Percentiles rank a stretch among this genome's conserved stretches.
These are phyloP conservation scores for Phoma sp. DNA, from an alignment of 2,329 filamentous ascomycete species.

Conservation along the genomic window DNA sequence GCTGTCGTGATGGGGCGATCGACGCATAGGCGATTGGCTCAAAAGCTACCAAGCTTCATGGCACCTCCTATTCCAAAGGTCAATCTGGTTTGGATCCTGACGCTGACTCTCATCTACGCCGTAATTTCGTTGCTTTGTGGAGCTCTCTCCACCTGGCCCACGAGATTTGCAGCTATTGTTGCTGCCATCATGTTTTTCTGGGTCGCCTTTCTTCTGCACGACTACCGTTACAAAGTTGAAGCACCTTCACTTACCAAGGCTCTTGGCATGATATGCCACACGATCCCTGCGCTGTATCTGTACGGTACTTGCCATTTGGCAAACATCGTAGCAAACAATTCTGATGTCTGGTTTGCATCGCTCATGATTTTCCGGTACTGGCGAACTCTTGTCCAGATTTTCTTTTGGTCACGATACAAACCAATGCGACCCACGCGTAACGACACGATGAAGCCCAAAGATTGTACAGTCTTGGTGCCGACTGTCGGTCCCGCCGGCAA, in stretches of 20 bases:
- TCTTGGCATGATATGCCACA: constrained; percentile 19
- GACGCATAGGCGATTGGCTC: background rate
- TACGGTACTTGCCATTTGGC: constrained; percentile 6
- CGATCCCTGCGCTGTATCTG: constrained; percentile 14
- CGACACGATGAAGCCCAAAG: background rate
- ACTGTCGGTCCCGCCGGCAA: constrained; percentile 25
- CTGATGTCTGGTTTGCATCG: constrained; percentile 19
- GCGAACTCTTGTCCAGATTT: constrained; percentile 22
- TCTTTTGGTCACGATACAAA: constrained; percentile 27
- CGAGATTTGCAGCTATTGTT: background rate
- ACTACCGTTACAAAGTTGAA: constrained; percentile 2
- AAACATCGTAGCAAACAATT: background rate
- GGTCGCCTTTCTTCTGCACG: constrained; percentile 16
- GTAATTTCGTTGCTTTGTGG: background rate
- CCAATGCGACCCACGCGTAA: background rate
- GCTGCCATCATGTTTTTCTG: background rate
- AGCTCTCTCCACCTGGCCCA: background rate
- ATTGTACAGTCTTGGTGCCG: constrained; percentile 30
- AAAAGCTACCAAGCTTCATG: background rate
- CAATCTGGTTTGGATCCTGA: background rate
- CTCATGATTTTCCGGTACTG: constrained; percentile 29
- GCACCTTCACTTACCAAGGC: background rate
- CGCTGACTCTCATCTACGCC: background rate
- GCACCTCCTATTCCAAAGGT: background rate
- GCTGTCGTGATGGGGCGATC: background rate